A percentile compares a stretch with the other conserved stretches of the same genome.
phyloP scores from a whole-genome alignment of 257 asterid genomes.

The Solanum rostratum region DNA sequence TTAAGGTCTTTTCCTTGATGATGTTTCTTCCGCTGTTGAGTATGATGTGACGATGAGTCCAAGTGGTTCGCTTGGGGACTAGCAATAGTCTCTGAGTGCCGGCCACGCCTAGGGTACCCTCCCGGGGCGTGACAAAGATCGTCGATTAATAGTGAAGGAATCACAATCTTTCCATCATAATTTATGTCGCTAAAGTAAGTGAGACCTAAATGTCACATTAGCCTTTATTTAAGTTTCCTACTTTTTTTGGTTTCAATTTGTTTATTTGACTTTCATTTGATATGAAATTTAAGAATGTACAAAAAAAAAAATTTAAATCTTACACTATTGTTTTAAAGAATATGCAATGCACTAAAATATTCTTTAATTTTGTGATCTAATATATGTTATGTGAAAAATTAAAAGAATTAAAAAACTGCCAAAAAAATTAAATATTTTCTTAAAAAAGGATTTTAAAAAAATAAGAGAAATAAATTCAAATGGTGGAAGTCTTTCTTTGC shows the following conservation, averaged over 20 bases:
- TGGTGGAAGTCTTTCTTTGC: neutral
- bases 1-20: too few relatives aligned
- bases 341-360: neutral
- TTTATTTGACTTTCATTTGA: neutral
- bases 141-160: too few relatives aligned
- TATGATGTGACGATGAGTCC: too few relatives aligned
- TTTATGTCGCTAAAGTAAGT: neutral
- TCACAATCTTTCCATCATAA: too few relatives aligned
- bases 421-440: too few relatives aligned
- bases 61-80: too few relatives aligned
- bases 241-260: neutral
- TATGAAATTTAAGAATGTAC: neutral
- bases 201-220: neutral
- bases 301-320: neutral
- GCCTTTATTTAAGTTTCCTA: neutral
- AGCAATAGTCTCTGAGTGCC: too few relatives aligned
- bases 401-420: neutral
- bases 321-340: neutral
- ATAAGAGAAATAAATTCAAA: too few relatives aligned
- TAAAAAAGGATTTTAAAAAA: too few relatives aligned
- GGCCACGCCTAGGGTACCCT: too few relatives aligned
- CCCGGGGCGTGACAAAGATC: too few relatives aligned
- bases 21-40: too few relatives aligned
- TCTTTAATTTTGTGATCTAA: neutral
- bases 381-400: neutral